Evolutionary conservation across 2,329 filamentous ascomycete genomes (phyloP), one percentile per base, ranked within the genome.

Genomic region (Fusarium domesticum): DNA sequence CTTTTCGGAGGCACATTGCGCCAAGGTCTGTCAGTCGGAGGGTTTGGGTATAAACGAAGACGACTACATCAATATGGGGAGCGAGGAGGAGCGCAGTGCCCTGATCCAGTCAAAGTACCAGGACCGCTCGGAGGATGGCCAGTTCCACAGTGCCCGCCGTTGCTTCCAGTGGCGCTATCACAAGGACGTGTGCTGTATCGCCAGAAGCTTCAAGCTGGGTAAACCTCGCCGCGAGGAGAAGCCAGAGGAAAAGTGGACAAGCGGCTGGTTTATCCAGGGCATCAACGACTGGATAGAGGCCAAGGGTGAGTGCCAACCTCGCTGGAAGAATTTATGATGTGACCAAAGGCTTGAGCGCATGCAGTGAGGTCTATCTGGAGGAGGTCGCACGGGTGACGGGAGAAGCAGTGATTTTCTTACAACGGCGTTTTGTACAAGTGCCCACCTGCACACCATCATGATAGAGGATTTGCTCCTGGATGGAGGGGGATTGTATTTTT

Each of bases 141-240:
- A 41, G 8, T 63, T 62, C 37, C 62, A 66, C 47, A 58, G 60
- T 30, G 59, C 64, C 36, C 63, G 65, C 15, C 63, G 60, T 18
- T 75, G 72, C 51, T 75, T 75, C 61, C 72, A 74, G 52, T 75
- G 72, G 64, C 65, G 69, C 6, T 74, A 68, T 59, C 65, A 71
- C 48, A 60, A 70, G 11, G 70, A 70, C 28, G 60, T 66, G 6
- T 75, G 72, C 59, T 74, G 71, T 51, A 70, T 69, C 2, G 53
- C 65, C 41, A 64, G 58, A 44, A 71, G 66, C 51, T 73, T 75
- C 58, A 71, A 70, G 54, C 60, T 74, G 5, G 72, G 72, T 19
- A 58, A 63, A 28, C 71, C 72, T 8, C 64, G 57, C 20, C 56
- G 48, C 8, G 57, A 60, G n/a, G 52, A 60, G 25, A 60, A 62